Percentiles rank a stretch among this genome's conserved stretches.
These are phyloP conservation scores for Spathaspora sp. DNA, from an alignment of 805 yeast species.

Conservation along the genomic window DNA sequence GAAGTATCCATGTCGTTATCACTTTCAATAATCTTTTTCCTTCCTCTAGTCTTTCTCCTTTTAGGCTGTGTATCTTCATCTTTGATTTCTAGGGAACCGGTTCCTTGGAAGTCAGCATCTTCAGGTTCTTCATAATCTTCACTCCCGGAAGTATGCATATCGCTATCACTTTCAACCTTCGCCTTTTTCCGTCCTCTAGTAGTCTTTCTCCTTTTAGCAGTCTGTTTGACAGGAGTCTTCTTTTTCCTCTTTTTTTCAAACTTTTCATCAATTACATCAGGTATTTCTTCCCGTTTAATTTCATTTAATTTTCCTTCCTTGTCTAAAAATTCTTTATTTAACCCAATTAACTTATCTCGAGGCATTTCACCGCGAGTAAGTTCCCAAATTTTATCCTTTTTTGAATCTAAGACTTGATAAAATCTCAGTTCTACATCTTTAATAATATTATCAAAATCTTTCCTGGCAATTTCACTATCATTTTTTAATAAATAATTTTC, in stretches of 20 bases:
- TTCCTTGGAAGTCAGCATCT: background rate
- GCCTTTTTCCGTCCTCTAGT: constrained; percentile 2
- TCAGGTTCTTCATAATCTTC: background rate
- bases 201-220: constrained; percentile 7
- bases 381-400: constrained; percentile 27
- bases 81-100: constrained; percentile 4
- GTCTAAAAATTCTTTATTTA: constrained; percentile 15
- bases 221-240: constrained; percentile 1
- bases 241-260: constrained; percentile 13
- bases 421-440: constrained; percentile 24
- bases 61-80: constrained; percentile 2
- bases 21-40: constrained; percentile 4
- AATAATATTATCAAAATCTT: constrained; percentile 13
- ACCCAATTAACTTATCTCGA: constrained; percentile 7
- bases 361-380: constrained; percentile 10
- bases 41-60: background rate
- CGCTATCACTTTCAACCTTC: constrained; percentile 2
- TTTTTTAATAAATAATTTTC: constrained; percentile 7
- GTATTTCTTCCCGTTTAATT: constrained; percentile 15
- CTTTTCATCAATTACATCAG: constrained; percentile 15
- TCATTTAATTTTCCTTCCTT: constrained; percentile 14
- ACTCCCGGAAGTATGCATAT: background rate
- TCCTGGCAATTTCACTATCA: constrained; percentile 10
- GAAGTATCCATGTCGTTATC: background rate
- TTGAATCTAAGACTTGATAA: constrained; percentile 22